phyloP scores from a whole-genome alignment of 164 flowering plant genomes.

The Vitis riparia region DNA sequence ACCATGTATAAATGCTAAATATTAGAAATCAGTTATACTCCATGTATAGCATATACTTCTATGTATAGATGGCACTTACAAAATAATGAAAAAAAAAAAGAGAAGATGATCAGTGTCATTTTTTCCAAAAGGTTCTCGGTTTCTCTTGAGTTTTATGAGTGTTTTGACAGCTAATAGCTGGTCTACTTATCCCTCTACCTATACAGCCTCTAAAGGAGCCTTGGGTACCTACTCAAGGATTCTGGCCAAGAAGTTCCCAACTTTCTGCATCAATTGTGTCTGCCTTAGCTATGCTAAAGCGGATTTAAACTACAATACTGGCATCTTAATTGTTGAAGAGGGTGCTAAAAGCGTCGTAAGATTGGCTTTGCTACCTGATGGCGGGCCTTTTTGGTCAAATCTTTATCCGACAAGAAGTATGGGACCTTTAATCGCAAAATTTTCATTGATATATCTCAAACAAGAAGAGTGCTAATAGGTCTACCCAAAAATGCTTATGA shows the following conservation, averaged over 20 bases:
- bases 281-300: conserved; percentile 45
- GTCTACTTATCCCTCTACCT: conserved; percentile 27
- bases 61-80: too few relatives aligned
- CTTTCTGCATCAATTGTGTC: conserved; percentile 32
- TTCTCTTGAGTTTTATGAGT: too few relatives aligned
- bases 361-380: conserved; percentile 40
- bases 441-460: too few relatives aligned
- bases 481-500: too few relatives aligned
- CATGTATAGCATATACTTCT: too few relatives aligned
- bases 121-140: too few relatives aligned
- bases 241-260: conserved; percentile 37
- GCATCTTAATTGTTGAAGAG: conserved; percentile 30
- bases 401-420: conserved; percentile 21
- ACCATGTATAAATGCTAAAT: too few relatives aligned
- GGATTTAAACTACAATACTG: conserved; percentile 29
- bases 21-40: too few relatives aligned
- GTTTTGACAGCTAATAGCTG: conserved; percentile 25
- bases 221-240: conserved; percentile 53
- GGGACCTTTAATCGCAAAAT: neutral
- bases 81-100: too few relatives aligned
- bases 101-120: too few relatives aligned
- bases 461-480: too few relatives aligned
- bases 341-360: conserved; percentile 41
- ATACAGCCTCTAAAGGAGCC: conserved; percentile 37
- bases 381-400: conserved; percentile 40